Evolutionary conservation across 2,329 filamentous ascomycete genomes (phyloP), one percentile per base, ranked within the genome.

Genomic region (Cryphonectria naterciae): DNA sequence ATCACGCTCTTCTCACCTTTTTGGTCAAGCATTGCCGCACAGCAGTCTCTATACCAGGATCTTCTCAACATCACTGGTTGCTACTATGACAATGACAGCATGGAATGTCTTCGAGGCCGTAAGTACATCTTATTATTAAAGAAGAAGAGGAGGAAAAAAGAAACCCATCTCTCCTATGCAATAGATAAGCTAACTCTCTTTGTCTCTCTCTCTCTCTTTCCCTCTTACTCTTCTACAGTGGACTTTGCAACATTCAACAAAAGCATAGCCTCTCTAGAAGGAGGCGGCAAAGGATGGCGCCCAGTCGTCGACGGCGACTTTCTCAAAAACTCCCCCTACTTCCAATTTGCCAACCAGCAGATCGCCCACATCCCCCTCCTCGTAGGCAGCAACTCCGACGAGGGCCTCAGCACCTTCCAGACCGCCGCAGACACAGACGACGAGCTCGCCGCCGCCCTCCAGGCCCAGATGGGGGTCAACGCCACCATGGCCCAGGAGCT

Each of bases 251-350:
- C 63, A 19, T 65, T 65, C 43, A 65, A 65, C 63, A 49, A 28
- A 1, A 65, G 63, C 63, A 49, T 65, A 35, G 28, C 63, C n/a
- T 32, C 39, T 2, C 41, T 65, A 4, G 43, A 46, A 32, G 63
- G 63, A 32, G 41, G 39, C 25, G 63, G 63, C 2, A 65, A 65
- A 35, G 63, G 63, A 10, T 65, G 63, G 63, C 63, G 63, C 6
- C 63, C 63, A 11, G 63, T 65, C 28, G 63, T 65, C 43, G 63
- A 65, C 63, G 63, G 63, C 41, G 63, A 65, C 43, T 49, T 65
- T 17, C 43, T 65, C 25, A 65, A 65, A 46, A 65, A 65, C 63
- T 65, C 63, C 4, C 63, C 63, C 11, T 49, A 49, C 22, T 49
- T 32, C 63, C 63, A 65, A 13, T 52, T 65, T 15, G 63, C 63